Evolutionary conservation across 1,284 basidiomycete species (phyloP).

Genomic region (Sanghuangporus baumii): DNA sequence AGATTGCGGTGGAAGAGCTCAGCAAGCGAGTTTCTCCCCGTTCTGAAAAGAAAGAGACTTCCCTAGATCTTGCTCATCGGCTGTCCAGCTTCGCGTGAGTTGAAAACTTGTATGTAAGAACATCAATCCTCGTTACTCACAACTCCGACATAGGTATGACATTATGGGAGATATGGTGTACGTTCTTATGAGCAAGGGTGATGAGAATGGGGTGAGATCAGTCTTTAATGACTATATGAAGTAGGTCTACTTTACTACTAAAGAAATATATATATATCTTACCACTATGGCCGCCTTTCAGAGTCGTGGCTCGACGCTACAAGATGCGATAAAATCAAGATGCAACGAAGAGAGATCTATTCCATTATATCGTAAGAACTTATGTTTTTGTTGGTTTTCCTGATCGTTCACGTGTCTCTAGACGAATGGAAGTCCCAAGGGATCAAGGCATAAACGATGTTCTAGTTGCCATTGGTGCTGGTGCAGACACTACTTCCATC

Average conservation of each 20-base stretch:
- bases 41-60: not conserved
- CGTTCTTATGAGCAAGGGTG: constrained; percentile 19
- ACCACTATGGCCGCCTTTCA: not conserved
- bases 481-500: constrained; percentile 33
- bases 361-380: constrained; percentile 31
- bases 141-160: constrained; percentile 26
- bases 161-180: constrained; percentile 35
- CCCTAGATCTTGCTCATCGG: constrained; percentile 31
- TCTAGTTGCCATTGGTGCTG: constrained; percentile 31
- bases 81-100: constrained; percentile 27
- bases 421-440: constrained; percentile 24
- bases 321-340: constrained; percentile 19
- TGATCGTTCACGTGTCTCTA: constrained; percentile 5
- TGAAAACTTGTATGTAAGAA: not conserved
- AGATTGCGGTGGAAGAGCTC: constrained; percentile 29
- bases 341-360: constrained; percentile 30
- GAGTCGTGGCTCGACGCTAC: constrained; percentile 18
- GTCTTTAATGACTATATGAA: constrained; percentile 15
- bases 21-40: constrained; percentile 8
- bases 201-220: constrained; percentile 15
- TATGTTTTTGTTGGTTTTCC: not conserved
- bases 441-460: constrained; percentile 28
- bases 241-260: not conserved
- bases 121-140: not conserved
- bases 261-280: not conserved